Evolutionary conservation across 1,139 yeast species (phyloP), one percentile per base, ranked within the genome.

Genomic region (Blastobotrys capitulatus): DNA sequence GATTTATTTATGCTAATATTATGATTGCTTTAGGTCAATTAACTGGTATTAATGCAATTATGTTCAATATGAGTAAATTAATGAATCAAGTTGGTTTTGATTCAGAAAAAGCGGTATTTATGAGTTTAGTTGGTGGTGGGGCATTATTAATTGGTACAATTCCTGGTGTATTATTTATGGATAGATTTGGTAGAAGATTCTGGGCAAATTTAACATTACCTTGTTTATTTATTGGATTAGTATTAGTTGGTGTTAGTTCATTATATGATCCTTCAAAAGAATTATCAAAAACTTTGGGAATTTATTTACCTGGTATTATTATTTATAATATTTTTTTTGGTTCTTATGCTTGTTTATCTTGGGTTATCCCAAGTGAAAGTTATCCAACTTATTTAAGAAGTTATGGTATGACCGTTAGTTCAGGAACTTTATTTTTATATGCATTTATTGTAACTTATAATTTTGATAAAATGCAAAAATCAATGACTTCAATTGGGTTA

Each of bases 241-340:
- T 78, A 3, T 67, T 80, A 15, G 80, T 79, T 20, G 84, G 83
- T 59, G 70, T 73, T 38, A 82, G 83, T 25, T 79, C 79, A 62
- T 65, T 63, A 35, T 66, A 76, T 53, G 63, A 72, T 52, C 51
- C 62, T 26, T 57, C 62, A 4, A 67, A 69, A 2, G 59, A 76
- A 48, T 53, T 66, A 35, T 59, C 71, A 0, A 78, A 79, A 6
- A 77, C 80, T 2, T 74, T 75, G 56, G 86, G 83, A 49, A 72
- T 76, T 10, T 80, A 79, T 61, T 54, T 66, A 35, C 70, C 82
- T 0, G 86, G 85, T 52, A 70, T 80, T 56, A 76, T 80, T 43
- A 59, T 80, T 31, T 80, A 80, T 65, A 77, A 78, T 78, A 73
- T 73, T 45, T 79, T 79, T 71, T 80, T 80, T 52, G 85, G 85